Percentiles rank a stretch among this genome's conserved stretches.
Conservation (phyloP, 345 rosid species). For the Aquilaria sinensis region DNA sequence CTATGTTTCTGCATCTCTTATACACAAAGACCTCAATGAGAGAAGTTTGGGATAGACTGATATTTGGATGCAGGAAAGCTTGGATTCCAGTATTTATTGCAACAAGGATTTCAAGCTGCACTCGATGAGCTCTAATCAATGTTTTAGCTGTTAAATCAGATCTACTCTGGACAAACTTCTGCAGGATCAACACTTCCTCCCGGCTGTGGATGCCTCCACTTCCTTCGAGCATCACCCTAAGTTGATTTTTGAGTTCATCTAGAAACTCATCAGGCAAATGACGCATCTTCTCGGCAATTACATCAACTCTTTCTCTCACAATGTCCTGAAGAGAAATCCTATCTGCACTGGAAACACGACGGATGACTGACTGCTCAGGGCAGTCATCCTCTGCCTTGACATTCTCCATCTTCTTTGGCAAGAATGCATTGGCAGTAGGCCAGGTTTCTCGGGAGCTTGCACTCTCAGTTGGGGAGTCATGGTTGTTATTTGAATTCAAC, state of each 20-base stretch:
- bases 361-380: constrained; percentile 63
- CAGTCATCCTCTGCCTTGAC: constrained; percentile 60
- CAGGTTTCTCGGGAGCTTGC: constrained; percentile 96
- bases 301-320: constrained; percentile 81
- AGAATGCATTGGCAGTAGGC: constrained; percentile 64
- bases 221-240: constrained; percentile 76
- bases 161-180: constrained; percentile 74
- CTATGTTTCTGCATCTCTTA: constrained; percentile 92
- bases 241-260: constrained; percentile 74
- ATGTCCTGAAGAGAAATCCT: constrained; percentile 77
- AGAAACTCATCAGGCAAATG: constrained; percentile 67
- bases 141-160: constrained; percentile 79
- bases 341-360: constrained; percentile 56
- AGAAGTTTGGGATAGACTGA: constrained; percentile 77
- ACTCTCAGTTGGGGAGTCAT: constrained; percentile 95
- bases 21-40: constrained; percentile 82
- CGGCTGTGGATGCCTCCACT: constrained; percentile 74
- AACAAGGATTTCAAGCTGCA: constrained; percentile 86
- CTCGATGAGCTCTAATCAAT: constrained; percentile 69
- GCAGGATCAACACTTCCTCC: constrained; percentile 72
- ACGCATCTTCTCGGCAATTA: constrained; percentile 69
- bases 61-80: constrained; percentile 81
- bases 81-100: constrained; percentile 87
- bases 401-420: constrained; percentile 62
- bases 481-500: constrained; percentile 62